phyloP scores from a whole-genome alignment of 164 flowering plant species.

The Umbellularia californica region DNA sequence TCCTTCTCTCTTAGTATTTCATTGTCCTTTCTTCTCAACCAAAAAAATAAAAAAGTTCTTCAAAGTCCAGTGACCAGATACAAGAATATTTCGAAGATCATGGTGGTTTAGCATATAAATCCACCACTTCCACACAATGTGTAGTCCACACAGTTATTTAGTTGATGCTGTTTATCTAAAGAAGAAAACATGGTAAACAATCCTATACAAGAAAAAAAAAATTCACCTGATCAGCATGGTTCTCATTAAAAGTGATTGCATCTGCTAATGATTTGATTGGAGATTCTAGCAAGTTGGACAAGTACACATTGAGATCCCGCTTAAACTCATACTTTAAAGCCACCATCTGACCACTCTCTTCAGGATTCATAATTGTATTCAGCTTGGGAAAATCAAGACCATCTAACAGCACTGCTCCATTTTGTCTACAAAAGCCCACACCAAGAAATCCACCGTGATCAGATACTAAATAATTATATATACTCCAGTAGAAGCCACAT shows the following conservation, averaged over 20 bases:
- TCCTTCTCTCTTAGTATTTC: too few species aligned
- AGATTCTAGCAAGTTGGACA: conserved; percentile 39
- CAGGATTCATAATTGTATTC: conserved; percentile 14
- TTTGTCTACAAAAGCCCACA: neutral
- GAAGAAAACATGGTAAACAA: too few species aligned
- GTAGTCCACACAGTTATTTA: too few species aligned
- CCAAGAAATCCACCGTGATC: too few species aligned
- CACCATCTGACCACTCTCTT: conserved; percentile 22
- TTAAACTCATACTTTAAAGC: conserved; percentile 53
- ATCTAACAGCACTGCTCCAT: conserved; percentile 42
- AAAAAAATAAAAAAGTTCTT: too few species aligned
- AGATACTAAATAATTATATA: too few species aligned
- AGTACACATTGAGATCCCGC: conserved; percentile 32
- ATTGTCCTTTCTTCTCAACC: too few species aligned
- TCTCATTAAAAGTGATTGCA: conserved; percentile 50
- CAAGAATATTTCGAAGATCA: neutral
- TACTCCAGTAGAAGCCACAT: too few species aligned
- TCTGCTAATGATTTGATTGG: conserved; percentile 58
- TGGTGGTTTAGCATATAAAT: too few species aligned
- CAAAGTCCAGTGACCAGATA: neutral
- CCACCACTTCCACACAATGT: too few species aligned
- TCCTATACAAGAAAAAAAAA: neutral
- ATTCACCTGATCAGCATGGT: conserved; percentile 33
- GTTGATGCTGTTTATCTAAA: too few species aligned
- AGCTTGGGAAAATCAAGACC: conserved; percentile 36